A percentile compares a stretch with the other conserved stretches of the same genome.
Evolutionary conservation across 2,329 filamentous ascomycete species (phyloP).

Genomic region (Fusarium multiceps): DNA sequence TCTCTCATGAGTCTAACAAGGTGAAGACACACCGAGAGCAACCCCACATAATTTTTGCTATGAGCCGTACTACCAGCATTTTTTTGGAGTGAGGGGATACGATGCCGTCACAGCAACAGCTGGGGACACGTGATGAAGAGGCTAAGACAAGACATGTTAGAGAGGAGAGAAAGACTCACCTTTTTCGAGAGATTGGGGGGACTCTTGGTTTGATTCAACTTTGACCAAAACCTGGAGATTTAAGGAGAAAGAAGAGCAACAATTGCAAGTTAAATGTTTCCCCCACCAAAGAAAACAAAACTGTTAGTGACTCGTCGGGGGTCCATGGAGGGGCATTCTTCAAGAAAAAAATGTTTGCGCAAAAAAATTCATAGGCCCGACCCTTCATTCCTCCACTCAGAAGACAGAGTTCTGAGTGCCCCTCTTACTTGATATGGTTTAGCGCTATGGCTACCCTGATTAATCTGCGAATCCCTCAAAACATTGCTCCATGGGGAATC

Average conservation of each 20-base stretch:
- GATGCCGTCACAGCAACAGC: conserved; percentile 18
- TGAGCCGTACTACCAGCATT: conserved; percentile 27
- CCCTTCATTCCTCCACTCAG: conserved; percentile 40
- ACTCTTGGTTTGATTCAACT: conserved; percentile 16
- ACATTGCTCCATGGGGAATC: conserved; percentile 2
- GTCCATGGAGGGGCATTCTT: conserved; percentile 41
- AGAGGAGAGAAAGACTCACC: conserved; percentile 24
- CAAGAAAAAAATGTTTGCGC: conserved; percentile 40
- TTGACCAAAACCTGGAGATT: conserved; percentile 26
- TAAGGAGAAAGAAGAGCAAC: conserved; percentile 28
- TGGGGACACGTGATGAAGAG: conserved; percentile 20
- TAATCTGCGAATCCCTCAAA: neutral
- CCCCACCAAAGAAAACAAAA: conserved; percentile 40
- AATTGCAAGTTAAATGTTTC: conserved; percentile 18
- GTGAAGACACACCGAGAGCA: conserved; percentile 29
- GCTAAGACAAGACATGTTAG: conserved; percentile 4
- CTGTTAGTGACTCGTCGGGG: conserved; percentile 7
- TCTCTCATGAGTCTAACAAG: conserved; percentile 13
- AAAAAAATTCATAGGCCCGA: conserved; percentile 37
- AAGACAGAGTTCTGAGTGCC: conserved; percentile 37
- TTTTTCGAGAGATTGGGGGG: neutral
- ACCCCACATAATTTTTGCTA: conserved; percentile 39
- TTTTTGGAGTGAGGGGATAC: conserved; percentile 8
- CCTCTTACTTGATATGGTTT: conserved; percentile 49
- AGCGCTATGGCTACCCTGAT: conserved; percentile 25